Base-by-base conservation (phyloP, 2,329 filamentous ascomycete species). In the Fusarium humuli region DNA sequence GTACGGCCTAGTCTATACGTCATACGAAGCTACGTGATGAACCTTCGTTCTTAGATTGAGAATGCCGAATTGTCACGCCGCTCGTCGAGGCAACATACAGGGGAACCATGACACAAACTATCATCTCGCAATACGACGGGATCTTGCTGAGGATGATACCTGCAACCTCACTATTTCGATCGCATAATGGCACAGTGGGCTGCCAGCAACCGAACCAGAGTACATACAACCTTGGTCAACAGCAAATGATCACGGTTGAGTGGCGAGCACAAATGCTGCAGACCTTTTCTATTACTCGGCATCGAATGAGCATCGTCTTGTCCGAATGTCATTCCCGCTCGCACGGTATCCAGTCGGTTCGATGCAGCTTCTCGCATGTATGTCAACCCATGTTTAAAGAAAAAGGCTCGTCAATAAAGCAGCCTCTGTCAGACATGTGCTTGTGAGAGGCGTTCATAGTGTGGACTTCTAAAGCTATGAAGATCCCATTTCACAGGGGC, bases 341-440 rank as follows among this genome's bases (percentile, higher is more conserved):
- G 63, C 68, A 70, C 58, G 67, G 63, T 60, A 65, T 61, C 67
- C 64, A 58, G 65, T 69, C 65, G 61, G 60, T 44, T 59, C 29
- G 42, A 52, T 62, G 57, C 69, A 71, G 65, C 29, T 29, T 41
- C 41, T 54, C 41, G 27, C 58, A 63, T 40, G 30, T 46, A 56
- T 44, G 16, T 14, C 42, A 56, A 52, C 44, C 54, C 55, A 48
- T 46, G 53, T 50, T 47, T 62, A 37, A 14, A 52, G 54, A 30
- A 53, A 46, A 40, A 30, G 50, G 29, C 58, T 41, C 49, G 23
- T 53, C 18, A 20, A 37, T 29, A 41, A 34, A 12, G n/a, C 16
- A 12, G n/a, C 16, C 42, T 67, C 63, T 53, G 55, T 34, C 57
- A 48, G 41, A 55, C 47, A 47, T 41, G 16, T 9, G 49, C 49